Evolutionary conservation across 169 alveolate genomes (phyloP).

Genomic region (Besnoitia besnoiti): DNA sequence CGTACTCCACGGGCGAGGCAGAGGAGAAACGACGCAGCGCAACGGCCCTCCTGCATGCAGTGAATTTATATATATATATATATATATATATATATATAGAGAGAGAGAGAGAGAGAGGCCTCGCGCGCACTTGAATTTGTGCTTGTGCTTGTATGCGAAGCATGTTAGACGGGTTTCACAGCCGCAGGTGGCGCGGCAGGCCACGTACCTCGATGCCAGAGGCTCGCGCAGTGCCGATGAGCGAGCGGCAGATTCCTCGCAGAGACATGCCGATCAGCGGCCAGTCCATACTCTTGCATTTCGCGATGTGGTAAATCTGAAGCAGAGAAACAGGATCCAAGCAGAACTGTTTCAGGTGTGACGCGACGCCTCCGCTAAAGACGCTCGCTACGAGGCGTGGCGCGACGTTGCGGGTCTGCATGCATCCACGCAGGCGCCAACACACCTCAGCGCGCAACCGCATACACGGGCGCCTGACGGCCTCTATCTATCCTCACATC

Average conservation of each 20-base stretch:
- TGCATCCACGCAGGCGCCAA: too few relatives aligned
- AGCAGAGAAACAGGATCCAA: not conserved
- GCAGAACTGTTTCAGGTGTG: too few relatives aligned
- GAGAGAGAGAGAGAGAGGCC: not conserved
- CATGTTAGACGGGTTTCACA: not conserved
- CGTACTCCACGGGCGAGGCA: too few relatives aligned
- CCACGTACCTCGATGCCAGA: slow-evolving; percentile 45
- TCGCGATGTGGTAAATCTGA: slow-evolving; percentile 87
- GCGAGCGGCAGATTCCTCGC: slow-evolving; percentile 71
- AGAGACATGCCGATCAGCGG: slow-evolving; percentile 81
- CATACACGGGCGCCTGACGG: too few relatives aligned
- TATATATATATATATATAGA: not conserved
- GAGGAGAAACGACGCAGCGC: too few relatives aligned
- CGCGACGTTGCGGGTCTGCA: too few relatives aligned
- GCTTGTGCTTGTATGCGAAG: not conserved
- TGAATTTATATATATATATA: not conserved
- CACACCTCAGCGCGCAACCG: too few relatives aligned
- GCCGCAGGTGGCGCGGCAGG: not conserved
- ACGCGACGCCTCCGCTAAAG: too few relatives aligned
- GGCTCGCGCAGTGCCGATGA: slow-evolving; percentile 73
- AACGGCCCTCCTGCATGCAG: too few relatives aligned
- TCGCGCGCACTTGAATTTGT: not conserved
- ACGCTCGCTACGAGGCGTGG: too few relatives aligned
- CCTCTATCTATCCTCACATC: too few relatives aligned
- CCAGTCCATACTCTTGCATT: slow-evolving; percentile 86